Evolutionary conservation across 1,284 basidiomycete species (phyloP).

Genomic region (Cutaneotrichosporon sp.): DNA sequence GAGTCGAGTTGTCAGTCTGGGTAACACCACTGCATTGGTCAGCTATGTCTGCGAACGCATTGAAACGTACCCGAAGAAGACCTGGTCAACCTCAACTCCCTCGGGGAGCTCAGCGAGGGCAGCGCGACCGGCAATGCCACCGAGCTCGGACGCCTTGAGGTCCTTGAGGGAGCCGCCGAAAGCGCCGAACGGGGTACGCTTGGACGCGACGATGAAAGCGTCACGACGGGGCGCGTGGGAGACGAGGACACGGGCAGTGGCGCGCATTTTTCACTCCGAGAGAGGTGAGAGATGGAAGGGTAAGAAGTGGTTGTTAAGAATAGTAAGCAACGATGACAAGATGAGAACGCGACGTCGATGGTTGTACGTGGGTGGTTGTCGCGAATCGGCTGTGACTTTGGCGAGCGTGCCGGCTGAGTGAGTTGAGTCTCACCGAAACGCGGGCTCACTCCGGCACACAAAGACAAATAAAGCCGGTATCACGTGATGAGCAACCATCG

Average conservation of each 20-base stretch:
- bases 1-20: slow-evolving; percentile 51
- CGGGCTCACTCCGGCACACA: no score
- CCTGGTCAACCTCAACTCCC: slow-evolving; percentile 50
- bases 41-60: background rate
- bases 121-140: slow-evolving; percentile 52
- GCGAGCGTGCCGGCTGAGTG: background rate
- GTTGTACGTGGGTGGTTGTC: no score
- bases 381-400: background rate
- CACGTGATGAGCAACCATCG: no score
- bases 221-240: slow-evolving; percentile 22
- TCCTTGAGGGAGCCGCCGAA: slow-evolving; percentile 53
- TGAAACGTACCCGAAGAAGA: slow-evolving; percentile 49
- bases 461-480: no score
- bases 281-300: background rate
- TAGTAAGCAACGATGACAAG: background rate
- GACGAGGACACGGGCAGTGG: slow-evolving; percentile 8
- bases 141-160: slow-evolving; percentile 51
- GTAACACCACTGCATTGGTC: slow-evolving; percentile 42
- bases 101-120: slow-evolving; percentile 52
- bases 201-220: slow-evolving; percentile 42
- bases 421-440: no score
- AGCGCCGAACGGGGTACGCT: slow-evolving; percentile 54
- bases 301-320: background rate
- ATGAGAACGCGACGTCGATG: no score
- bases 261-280: slow-evolving; percentile 8